Evolutionary conservation across 768 basidiomycete genomes (phyloP).

Genomic region (Kondoa subrosea): DNA sequence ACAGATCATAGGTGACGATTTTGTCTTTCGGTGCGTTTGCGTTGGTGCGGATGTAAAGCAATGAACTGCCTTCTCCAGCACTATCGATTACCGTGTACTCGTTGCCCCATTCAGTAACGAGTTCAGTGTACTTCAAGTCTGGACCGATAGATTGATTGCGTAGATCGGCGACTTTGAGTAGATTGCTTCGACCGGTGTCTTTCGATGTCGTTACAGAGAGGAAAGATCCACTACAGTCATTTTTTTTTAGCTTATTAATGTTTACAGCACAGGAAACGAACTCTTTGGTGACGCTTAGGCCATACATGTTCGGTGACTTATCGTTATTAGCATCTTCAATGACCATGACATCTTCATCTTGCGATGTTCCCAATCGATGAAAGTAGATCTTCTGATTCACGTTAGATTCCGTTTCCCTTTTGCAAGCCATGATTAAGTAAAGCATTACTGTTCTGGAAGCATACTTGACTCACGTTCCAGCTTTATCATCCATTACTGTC

Average conservation of each 20-base stretch:
- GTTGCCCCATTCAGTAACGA: slow-evolving; percentile 52
- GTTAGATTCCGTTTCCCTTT: slow-evolving; percentile 23
- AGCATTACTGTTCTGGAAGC: not conserved
- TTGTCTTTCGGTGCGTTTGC: slow-evolving; percentile 23
- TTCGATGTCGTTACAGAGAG: slow-evolving; percentile 14
- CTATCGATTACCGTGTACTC: slow-evolving; percentile 34
- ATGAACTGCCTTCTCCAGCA: slow-evolving; percentile 16
- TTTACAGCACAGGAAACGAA: not conserved
- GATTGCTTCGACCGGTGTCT: slow-evolving; percentile 34
- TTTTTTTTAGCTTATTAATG: not conserved
- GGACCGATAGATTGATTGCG: slow-evolving; percentile 41
- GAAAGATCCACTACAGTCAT: slow-evolving; percentile 22
- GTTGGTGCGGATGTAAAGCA: slow-evolving; percentile 26
- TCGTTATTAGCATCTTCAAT: slow-evolving; percentile 40
- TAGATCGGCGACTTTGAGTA: slow-evolving; percentile 37
- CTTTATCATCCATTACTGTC: slow-evolving; percentile 38
- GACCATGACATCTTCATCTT: slow-evolving; percentile 49
- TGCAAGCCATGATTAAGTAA: not conserved
- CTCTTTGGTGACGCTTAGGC: not conserved
- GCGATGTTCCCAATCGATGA: slow-evolving; percentile 53
- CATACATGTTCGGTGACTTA: not conserved
- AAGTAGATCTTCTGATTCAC: slow-evolving; percentile 43
- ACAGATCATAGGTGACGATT: slow-evolving; percentile 20
- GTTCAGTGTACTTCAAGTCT: slow-evolving; percentile 54
- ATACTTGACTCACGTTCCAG: slow-evolving; percentile 45